These are phyloP conservation scores for Candolleomyces eurysporus DNA, from an alignment of 768 basidiomycete species.

Conservation along the genomic window DNA sequence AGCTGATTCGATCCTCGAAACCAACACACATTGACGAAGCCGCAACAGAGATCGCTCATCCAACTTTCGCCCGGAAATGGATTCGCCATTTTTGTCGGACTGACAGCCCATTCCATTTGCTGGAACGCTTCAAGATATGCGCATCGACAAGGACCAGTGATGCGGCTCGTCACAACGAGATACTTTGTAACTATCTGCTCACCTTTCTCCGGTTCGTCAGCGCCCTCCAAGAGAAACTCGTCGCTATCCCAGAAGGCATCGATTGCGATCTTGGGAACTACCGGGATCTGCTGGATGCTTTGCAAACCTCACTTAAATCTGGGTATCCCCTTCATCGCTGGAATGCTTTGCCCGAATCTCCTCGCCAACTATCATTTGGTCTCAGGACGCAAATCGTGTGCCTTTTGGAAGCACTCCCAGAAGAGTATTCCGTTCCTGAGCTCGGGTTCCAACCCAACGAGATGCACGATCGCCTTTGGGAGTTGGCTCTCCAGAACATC, in stretches of 20 bases:
- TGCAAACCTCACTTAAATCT: neutral
- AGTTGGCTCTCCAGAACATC: neutral
- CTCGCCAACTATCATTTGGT: neutral
- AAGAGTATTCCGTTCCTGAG: neutral
- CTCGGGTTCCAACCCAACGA: neutral
- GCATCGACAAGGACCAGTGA: neutral
- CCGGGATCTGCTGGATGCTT: neutral
- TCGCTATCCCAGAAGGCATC: neutral
- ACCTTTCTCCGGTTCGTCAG: neutral
- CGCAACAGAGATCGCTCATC: neutral
- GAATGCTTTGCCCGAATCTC: neutral
- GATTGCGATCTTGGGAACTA: neutral
- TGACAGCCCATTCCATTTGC: neutral
- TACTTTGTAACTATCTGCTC: neutral
- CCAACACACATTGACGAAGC: neutral
- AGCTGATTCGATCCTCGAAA: slow-evolving; percentile 1
- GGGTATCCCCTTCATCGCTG: neutral
- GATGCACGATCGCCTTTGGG: neutral
- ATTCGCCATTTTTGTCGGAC: neutral
- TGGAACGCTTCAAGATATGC: neutral
- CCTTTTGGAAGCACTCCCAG: neutral
- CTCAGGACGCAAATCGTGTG: neutral
- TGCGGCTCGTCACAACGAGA: neutral
- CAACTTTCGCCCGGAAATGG: neutral
- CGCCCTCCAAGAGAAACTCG: neutral